Evolutionary conservation across 495 filamentous ascomycete species (phyloP).

Genomic region (Penicillium odoratum): DNA sequence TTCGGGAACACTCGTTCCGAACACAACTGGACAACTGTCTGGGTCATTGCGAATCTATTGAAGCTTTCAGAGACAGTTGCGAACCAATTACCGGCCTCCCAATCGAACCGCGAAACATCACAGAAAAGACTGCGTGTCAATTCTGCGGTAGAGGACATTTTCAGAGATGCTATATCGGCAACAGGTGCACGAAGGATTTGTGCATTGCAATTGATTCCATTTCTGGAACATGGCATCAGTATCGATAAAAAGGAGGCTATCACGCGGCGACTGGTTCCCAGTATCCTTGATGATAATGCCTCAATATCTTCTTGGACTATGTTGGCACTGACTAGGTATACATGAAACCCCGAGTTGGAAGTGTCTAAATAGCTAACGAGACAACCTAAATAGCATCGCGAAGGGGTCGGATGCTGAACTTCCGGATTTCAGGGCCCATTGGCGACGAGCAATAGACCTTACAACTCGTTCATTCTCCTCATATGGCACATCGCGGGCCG

Average conservation of each 20-base stretch:
- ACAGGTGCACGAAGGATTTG: conserved; percentile 58
- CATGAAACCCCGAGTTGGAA: neutral
- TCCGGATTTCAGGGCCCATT: conserved; percentile 42
- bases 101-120: conserved; percentile 22
- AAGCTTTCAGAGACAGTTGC: conserved; percentile 31
- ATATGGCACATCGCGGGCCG: conserved; percentile 69
- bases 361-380: conserved; percentile 2
- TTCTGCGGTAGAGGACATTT: conserved; percentile 58
- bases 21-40: conserved; percentile 48
- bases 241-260: conserved; percentile 44
- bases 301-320: conserved; percentile 63
- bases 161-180: conserved; percentile 57
- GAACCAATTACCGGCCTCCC: conserved; percentile 11
- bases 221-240: conserved; percentile 51
- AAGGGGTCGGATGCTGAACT: conserved; percentile 26
- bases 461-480: conserved; percentile 69
- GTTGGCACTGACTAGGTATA: conserved; percentile 61
- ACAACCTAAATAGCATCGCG: conserved; percentile 31
- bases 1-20: conserved; percentile 45
- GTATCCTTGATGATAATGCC: conserved; percentile 57
- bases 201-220: conserved; percentile 77
- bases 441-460: conserved; percentile 76
- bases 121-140: conserved; percentile 64
- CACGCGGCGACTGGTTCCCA: conserved; percentile 48
- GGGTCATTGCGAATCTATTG: conserved; percentile 38